These are phyloP conservation scores for Chrysoporthe cubensis DNA, from an alignment of 2,329 filamentous ascomycete species.

Conservation along the genomic window DNA sequence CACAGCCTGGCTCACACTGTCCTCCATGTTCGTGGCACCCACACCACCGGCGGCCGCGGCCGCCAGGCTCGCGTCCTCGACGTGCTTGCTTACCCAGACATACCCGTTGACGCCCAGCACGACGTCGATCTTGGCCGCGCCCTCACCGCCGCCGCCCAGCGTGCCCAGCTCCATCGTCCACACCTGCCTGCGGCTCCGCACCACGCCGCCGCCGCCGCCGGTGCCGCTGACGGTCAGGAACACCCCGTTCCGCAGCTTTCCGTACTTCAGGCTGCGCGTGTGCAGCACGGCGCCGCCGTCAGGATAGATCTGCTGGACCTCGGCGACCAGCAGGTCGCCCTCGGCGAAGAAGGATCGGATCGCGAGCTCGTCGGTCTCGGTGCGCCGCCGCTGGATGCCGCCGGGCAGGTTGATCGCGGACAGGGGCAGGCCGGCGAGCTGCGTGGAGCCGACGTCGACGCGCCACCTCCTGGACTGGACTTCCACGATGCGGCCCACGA, in stretches of 20 bases:
- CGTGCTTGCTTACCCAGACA: slow-evolving; percentile 90
- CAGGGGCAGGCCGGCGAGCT: slow-evolving; percentile 83
- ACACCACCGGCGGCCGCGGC: slow-evolving; percentile 58
- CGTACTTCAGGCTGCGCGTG: slow-evolving; percentile 89
- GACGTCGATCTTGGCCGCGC: slow-evolving; percentile 74
- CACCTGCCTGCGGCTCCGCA: slow-evolving; percentile 81
- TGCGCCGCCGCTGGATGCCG: slow-evolving; percentile 87
- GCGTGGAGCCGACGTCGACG: slow-evolving; percentile 87
- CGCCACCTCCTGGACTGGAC: slow-evolving; percentile 95
- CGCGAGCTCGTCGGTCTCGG: slow-evolving; percentile 94
- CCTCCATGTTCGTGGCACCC: slow-evolving; percentile 83
- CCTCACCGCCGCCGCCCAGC: slow-evolving; percentile 36
- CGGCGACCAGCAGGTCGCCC: slow-evolving; percentile 89
- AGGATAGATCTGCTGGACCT: slow-evolving; percentile 86
- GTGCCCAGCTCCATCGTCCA: slow-evolving; percentile 72
- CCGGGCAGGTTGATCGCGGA: slow-evolving; percentile 93
- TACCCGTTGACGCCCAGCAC: slow-evolving; percentile 95
- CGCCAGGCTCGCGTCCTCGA: slow-evolving; percentile 59
- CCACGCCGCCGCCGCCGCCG: slow-evolving; percentile 84
- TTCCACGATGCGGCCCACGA: slow-evolving; percentile 90
- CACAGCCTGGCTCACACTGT: slow-evolving; percentile 80
- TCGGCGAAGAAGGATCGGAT: slow-evolving; percentile 97
- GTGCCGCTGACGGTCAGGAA: slow-evolving; percentile 83
- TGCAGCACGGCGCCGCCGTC: slow-evolving; percentile 89
- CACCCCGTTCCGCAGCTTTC: slow-evolving; percentile 90